Base-by-base conservation (phyloP, 2,329 filamentous ascomycete genomes). In the Verticillium nonalfalfae region DNA sequence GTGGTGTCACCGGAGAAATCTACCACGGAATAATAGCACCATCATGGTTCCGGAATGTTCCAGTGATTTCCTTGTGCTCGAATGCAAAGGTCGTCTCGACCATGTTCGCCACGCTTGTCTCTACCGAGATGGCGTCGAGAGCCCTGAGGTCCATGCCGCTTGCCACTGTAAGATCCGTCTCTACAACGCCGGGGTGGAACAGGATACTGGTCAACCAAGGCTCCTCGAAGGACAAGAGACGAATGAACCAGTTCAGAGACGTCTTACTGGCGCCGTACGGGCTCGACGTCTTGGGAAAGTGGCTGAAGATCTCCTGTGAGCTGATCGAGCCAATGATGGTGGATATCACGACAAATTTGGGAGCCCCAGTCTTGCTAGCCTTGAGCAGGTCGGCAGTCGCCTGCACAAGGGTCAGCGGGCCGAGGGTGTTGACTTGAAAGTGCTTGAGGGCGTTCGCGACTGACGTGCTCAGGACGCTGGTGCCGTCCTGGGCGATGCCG, bases 191-290 rank as follows among this genome's bases (percentile, higher is more conserved):
- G 2, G 72, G 74, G 39, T 74, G 66, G 5, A 72, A 55, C 3
- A 71, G 67, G 39, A 77, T 66, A 1, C 70, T 63, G 10, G 70
- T 69, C 7, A 80, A 62, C 63, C 70, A 69, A 10, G 68, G 62
- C 15, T 74, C 70, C 63, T 76, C 74, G 5, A 65, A 65, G 56
- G 71, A 66, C 10, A 76, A 71, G 34, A 69, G 66, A 26, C 66
- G 67, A 7, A 69, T 70, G 33, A 72, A 65, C 71, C 71, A 75
- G 60, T 71, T 68, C 13, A 68, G 62, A 7, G 65, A 71, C 0
- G 73, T 69, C 66, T 84, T 84, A 58, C 73, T 73, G 1, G 76
- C 66, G 0, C 76, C 80, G 62, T 85, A 83, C 0, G 74, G 70
- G 1, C 75, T 56, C 0, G 67, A 58, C 0, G 62, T 64, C 57